Percentiles rank a stretch among this genome's conserved stretches.
Conservation (phyloP, 1,139 yeast genomes). For the Saccharomyces uvarum region DNA sequence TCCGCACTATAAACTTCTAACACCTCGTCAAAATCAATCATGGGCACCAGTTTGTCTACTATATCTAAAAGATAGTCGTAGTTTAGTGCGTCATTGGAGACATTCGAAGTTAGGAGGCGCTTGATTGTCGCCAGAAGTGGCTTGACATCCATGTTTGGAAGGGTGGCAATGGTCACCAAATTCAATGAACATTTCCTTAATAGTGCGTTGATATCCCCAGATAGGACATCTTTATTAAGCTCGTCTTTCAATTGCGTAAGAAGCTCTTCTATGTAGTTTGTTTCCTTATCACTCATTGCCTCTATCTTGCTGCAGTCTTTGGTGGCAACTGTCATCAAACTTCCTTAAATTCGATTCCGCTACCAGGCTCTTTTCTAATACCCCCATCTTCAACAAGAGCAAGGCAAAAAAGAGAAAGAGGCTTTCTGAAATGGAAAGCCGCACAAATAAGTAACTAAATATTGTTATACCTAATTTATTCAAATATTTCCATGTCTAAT, state of each 20-base stretch:
- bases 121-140: slow-evolving; percentile 17
- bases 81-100: slow-evolving; percentile 5
- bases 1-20: slow-evolving; percentile 24
- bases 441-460: background rate
- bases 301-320: background rate
- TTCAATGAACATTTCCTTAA: slow-evolving; percentile 18
- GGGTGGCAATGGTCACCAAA: slow-evolving; percentile 12
- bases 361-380: background rate
- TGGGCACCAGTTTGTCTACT: slow-evolving; percentile 21
- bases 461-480: background rate
- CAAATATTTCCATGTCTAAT: background rate
- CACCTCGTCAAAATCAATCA: slow-evolving; percentile 29
- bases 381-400: background rate
- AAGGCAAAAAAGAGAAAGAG: background rate
- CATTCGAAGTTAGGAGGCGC: slow-evolving; percentile 8
- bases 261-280: slow-evolving; percentile 6
- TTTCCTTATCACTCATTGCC: background rate
- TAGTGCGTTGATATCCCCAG: slow-evolving; percentile 11
- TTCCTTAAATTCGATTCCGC: background rate
- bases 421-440: background rate
- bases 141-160: slow-evolving; percentile 11
- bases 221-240: slow-evolving; percentile 7
- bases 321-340: background rate
- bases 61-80: slow-evolving; percentile 25
- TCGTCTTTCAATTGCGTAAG: slow-evolving; percentile 8